phyloP scores from a whole-genome alignment of 1,139 yeast species.

The Pichia sp. region DNA sequence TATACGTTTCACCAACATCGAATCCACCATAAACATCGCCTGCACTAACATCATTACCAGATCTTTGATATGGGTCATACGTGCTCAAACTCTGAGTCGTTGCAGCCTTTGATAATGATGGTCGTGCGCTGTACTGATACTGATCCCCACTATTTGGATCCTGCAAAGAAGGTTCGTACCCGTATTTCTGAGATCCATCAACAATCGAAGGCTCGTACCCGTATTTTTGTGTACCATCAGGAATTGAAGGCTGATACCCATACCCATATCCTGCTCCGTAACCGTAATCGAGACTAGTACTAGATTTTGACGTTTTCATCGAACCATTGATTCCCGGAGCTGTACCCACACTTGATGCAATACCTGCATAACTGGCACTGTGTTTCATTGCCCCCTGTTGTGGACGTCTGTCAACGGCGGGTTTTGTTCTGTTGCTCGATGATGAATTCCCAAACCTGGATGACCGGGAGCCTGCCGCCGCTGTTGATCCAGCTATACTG shows the following conservation, averaged over 20 bases:
- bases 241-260: too few relatives aligned
- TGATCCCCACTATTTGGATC: too few relatives aligned
- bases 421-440: neutral
- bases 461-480: too few relatives aligned
- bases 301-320: too few relatives aligned
- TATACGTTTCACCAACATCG: conserved; percentile 7
- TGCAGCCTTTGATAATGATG: conserved; percentile 11
- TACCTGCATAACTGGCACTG: neutral
- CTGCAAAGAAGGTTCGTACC: neutral
- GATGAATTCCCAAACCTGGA: neutral
- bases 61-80: conserved; percentile 20
- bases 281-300: too few relatives aligned
- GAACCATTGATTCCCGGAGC: neutral
- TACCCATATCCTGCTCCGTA: too few relatives aligned
- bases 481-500: too few relatives aligned
- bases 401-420: neutral
- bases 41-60: neutral
- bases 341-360: neutral
- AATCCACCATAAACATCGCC: neutral
- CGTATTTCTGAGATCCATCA: neutral
- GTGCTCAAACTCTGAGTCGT: conserved; percentile 15
- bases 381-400: neutral
- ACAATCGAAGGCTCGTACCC: conserved; percentile 12
- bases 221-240: neutral
- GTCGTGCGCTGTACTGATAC: neutral